A percentile compares a stretch with the other conserved stretches of the same genome.
Conservation (phyloP, 108 stramenopile genomes). For the Conticribra guillardii region DNA sequence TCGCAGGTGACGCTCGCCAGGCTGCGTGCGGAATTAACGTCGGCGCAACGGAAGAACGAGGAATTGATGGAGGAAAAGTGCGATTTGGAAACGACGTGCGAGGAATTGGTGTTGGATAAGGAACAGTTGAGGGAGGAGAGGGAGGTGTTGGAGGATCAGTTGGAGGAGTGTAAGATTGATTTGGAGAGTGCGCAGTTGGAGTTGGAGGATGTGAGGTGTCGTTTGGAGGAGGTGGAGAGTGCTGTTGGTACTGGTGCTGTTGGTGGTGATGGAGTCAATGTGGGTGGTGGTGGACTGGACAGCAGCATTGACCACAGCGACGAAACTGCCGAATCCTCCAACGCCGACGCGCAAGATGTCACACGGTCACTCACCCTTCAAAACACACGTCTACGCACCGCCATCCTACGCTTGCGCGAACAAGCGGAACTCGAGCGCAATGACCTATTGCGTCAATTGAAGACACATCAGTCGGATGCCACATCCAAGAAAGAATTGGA, state of each 20-base stretch:
- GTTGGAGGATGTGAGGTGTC: conserved; percentile 73
- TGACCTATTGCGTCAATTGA: conserved; percentile 67
- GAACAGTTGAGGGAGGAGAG: conserved; percentile 81
- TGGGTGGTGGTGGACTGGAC: conserved; percentile 5
- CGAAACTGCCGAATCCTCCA: not conserved
- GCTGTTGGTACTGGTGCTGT: conserved; percentile 23
- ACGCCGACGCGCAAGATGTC: conserved; percentile 55
- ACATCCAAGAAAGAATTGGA: conserved; percentile 59
- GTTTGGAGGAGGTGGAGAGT: conserved; percentile 57
- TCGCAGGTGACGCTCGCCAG: conserved; percentile 55
- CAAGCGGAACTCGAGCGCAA: conserved; percentile 80
- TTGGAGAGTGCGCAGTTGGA: conserved; percentile 81
- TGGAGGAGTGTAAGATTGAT: conserved; percentile 82
- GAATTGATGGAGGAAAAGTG: conserved; percentile 68
- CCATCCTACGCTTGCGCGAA: conserved; percentile 77
- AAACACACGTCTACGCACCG: conserved; percentile 83
- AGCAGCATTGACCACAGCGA: not conserved
- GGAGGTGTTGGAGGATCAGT: conserved; percentile 69
- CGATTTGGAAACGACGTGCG: conserved; percentile 71
- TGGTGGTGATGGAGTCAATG: conserved; percentile 5
- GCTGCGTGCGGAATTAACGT: conserved; percentile 68
- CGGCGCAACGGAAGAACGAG: conserved; percentile 65
- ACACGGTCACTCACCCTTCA: conserved; percentile 70
- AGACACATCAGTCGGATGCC: conserved; percentile 37
- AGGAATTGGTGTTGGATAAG: conserved; percentile 87